Conservation (phyloP, 2,329 filamentous ascomycete genomes). For the Colletotrichum zoysiae region DNA sequence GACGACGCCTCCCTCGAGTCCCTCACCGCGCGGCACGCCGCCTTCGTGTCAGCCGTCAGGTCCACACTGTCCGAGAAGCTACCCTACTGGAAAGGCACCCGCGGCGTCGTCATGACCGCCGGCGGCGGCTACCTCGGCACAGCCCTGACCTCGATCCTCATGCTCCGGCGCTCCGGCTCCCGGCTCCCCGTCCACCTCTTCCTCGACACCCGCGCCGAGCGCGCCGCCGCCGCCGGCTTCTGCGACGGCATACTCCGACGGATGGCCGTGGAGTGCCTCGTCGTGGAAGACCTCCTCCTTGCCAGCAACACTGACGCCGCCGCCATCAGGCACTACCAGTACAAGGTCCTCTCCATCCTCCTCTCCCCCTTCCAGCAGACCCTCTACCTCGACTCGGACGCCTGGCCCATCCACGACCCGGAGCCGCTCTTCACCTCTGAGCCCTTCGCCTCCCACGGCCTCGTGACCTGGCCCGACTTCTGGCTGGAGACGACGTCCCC, state of each 20-base stretch:
- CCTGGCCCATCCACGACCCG: conserved; percentile 59
- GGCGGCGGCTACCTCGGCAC: conserved; percentile 62
- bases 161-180: conserved; percentile 64
- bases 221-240: conserved; percentile 45
- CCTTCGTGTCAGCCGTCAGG: conserved; percentile 49
- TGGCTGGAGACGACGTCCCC: conserved; percentile 59
- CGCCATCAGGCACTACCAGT: conserved; percentile 60
- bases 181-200: conserved; percentile 60
- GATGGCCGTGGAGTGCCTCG: conserved; percentile 50
- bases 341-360: conserved; percentile 68
- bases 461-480: conserved; percentile 70
- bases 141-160: conserved; percentile 62
- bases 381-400: conserved; percentile 70
- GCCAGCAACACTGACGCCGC: conserved; percentile 36
- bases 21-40: conserved; percentile 29
- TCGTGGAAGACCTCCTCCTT: conserved; percentile 48
- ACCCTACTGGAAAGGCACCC: conserved; percentile 49
- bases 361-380: conserved; percentile 71
- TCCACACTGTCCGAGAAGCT: conserved; percentile 49
- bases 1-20: conserved; percentile 14
- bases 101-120: conserved; percentile 65
- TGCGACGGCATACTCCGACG: conserved; percentile 49
- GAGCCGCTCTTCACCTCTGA: conserved; percentile 61
- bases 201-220: conserved; percentile 50
- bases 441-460: conserved; percentile 63